A percentile compares a stretch with the other conserved stretches of the same genome.
These are phyloP conservation scores for Diaporthe capsici DNA, from an alignment of 2,329 filamentous ascomycete species.

Conservation along the genomic window DNA sequence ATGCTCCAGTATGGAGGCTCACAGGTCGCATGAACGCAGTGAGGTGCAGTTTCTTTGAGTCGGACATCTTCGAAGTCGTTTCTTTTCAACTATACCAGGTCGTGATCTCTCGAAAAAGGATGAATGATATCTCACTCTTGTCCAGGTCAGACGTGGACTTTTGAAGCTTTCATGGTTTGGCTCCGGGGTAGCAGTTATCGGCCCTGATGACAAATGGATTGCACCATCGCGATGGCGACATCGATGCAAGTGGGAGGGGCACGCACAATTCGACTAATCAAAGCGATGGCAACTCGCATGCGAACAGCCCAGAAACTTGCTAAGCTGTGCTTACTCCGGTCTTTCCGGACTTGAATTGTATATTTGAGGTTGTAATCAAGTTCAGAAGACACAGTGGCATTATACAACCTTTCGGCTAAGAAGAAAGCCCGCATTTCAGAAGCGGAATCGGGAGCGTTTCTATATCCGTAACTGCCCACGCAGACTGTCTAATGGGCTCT, in stretches of 20 bases:
- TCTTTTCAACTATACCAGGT: neutral
- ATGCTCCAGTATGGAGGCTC: slow-evolving; percentile 68
- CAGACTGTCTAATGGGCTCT: too few species aligned
- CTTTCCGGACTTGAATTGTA: neutral
- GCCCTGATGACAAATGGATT: slow-evolving; percentile 33
- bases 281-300: neutral
- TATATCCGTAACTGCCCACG: too few species aligned
- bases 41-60: slow-evolving; percentile 61
- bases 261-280: slow-evolving; percentile 12
- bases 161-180: neutral
- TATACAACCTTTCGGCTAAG: too few species aligned
- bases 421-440: too few species aligned
- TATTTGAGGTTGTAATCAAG: neutral
- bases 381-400: too few species aligned
- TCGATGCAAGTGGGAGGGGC: slow-evolving; percentile 33
- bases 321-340: neutral
- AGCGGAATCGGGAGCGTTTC: too few species aligned
- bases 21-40: slow-evolving; percentile 73
- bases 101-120: neutral
- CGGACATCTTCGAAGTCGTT: slow-evolving; percentile 16
- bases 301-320: neutral
- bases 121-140: neutral
- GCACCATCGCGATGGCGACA: slow-evolving; percentile 36
- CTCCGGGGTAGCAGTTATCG: neutral
- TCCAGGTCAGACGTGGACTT: neutral